phyloP scores from a whole-genome alignment of 164 flowering plant species.

The Sextonia rubra region DNA sequence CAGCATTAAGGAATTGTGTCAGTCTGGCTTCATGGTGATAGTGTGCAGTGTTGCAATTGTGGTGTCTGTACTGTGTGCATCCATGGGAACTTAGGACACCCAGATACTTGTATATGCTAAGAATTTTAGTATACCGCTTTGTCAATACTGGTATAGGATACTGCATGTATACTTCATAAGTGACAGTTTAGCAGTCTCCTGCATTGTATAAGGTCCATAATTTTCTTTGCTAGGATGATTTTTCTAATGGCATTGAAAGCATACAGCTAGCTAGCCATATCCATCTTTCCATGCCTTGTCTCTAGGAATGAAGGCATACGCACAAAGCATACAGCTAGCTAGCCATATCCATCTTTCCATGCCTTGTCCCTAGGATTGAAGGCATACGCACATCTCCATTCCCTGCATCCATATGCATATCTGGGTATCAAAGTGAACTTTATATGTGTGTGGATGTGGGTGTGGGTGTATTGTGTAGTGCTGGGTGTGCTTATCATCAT shows the following conservation, averaged over 20 bases:
- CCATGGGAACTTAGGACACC: not conserved
- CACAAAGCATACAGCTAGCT: no score
- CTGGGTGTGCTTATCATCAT: constrained; percentile 22
- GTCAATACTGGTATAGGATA: not conserved
- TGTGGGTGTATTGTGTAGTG: not conserved
- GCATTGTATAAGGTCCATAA: not conserved
- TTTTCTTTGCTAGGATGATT: no score
- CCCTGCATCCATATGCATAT: not conserved
- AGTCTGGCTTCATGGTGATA: not conserved
- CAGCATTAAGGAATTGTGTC: not conserved
- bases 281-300: not conserved
- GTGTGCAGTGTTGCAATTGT: not conserved
- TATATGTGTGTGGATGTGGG: no score
- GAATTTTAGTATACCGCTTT: not conserved
- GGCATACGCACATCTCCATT: not conserved
- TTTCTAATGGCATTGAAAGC: not conserved
- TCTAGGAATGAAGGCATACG: no score
- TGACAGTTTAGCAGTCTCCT: not conserved
- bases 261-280: not conserved
- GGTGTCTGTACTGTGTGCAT: not conserved
- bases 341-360: not conserved
- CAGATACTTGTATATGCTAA: not conserved
- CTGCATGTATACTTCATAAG: not conserved
- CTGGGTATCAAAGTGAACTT: not conserved
- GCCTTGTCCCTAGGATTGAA: not conserved